These are phyloP conservation scores for Coemansia sp. DNA, from an alignment of 192 early-diverging fungal species.

Conservation along the genomic window DNA sequence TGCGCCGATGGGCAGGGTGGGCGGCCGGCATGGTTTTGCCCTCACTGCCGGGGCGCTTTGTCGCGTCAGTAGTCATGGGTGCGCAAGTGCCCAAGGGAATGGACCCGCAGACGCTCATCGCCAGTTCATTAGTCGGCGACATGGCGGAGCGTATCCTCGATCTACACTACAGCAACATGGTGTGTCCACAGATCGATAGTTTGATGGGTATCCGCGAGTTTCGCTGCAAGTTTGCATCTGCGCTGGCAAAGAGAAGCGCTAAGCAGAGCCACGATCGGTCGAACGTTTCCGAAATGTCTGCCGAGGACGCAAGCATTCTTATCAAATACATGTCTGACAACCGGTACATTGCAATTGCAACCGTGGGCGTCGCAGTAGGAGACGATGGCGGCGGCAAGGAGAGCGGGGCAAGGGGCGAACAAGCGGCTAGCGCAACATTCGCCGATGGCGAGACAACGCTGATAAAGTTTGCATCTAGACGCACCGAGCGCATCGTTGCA, in stretches of 20 bases:
- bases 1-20: conserved; percentile 26
- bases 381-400: not conserved
- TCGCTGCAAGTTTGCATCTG: conserved; percentile 3
- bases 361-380: not conserved
- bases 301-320: conserved; percentile 16
- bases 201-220: conserved; percentile 37
- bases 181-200: conserved; percentile 26
- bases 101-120: conserved; percentile 12
- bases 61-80: conserved; percentile 7
- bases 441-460: conserved; percentile 9
- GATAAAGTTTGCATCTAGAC: conserved; percentile 32
- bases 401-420: not conserved
- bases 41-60: conserved; percentile 4
- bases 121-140: not conserved
- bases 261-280: not conserved
- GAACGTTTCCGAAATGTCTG: conserved; percentile 2
- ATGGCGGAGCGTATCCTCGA: conserved; percentile 15
- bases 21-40: conserved; percentile 8
- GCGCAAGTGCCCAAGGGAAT: not conserved
- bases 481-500: not conserved
- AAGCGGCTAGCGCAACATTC: not conserved
- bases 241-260: too few species aligned
- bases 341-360: conserved; percentile 8
- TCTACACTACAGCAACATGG: conserved; percentile 14
- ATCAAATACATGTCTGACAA: conserved; percentile 16